Conservation (phyloP, 768 basidiomycete species). For the Kwoniella mangroviensis region DNA sequence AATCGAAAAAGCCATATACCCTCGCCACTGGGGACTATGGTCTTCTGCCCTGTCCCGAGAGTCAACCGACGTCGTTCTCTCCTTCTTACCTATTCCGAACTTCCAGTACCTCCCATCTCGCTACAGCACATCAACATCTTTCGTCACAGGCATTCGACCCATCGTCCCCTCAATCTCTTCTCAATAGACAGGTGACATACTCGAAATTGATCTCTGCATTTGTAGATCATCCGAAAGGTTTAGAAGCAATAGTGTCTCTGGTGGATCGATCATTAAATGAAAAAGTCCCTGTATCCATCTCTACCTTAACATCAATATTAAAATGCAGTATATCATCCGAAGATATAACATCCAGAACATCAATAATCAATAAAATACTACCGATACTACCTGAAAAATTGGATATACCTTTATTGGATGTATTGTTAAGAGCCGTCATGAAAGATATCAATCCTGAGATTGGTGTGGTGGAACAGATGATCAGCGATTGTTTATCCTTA, state of each 20-base stretch:
- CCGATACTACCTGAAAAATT: conserved; percentile 23
- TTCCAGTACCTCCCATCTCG: conserved; percentile 2
- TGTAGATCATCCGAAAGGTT: conserved; percentile 18
- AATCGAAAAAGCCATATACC: not conserved
- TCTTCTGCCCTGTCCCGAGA: not conserved
- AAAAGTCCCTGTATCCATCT: conserved; percentile 15
- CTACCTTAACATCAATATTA: conserved; percentile 20
- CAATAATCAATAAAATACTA: conserved; percentile 15
- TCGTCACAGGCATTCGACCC: conserved; percentile 3
- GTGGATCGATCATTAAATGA: conserved; percentile 10
- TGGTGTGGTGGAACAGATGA: conserved; percentile 31
- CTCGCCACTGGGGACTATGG: not conserved
- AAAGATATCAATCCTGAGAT: conserved; percentile 18
- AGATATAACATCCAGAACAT: not conserved
- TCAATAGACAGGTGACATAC: conserved; percentile 22
- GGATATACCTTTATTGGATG: conserved; percentile 32
- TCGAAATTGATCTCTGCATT: conserved; percentile 18
- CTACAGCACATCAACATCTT: conserved; percentile 14
- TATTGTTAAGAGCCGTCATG: conserved; percentile 22
- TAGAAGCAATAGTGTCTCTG: conserved; percentile 7
- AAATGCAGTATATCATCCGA: conserved; percentile 3
- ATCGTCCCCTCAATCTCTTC: not conserved
- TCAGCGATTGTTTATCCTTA: conserved; percentile 26
- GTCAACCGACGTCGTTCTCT: not conserved
- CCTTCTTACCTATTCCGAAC: conserved; percentile 8